A percentile compares a stretch with the other conserved stretches of the same genome.
Conservation (phyloP, 768 basidiomycete genomes). For the Mycena vitilis region DNA sequence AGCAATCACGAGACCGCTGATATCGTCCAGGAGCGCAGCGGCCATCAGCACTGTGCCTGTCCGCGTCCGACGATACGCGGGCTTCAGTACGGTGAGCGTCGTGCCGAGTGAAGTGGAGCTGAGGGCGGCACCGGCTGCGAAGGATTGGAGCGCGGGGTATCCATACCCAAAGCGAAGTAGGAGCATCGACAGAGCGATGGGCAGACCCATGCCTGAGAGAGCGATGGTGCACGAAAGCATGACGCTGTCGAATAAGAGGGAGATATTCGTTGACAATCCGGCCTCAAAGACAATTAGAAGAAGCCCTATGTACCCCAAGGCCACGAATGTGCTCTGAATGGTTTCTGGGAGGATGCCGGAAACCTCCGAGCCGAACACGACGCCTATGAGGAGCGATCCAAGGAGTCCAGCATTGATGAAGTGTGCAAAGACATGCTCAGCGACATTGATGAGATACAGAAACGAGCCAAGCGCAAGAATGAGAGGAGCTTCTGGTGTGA, state of each 20-base stretch:
- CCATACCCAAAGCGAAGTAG: constrained; percentile 56
- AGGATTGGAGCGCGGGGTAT: constrained; percentile 58
- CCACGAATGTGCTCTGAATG: constrained; percentile 58
- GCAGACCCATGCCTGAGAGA: constrained; percentile 61
- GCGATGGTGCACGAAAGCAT: constrained; percentile 62
- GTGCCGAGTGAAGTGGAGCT: constrained; percentile 77
- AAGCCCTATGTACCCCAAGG: constrained; percentile 55
- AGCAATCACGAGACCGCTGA: constrained; percentile 69
- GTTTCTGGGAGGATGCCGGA: constrained; percentile 54
- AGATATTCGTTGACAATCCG: constrained; percentile 64
- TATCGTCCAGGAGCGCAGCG: constrained; percentile 75
- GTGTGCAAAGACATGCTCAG: constrained; percentile 54
- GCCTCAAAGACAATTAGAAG: constrained; percentile 71
- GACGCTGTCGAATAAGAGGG: constrained; percentile 58
- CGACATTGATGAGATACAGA: constrained; percentile 63
- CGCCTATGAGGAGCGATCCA: constrained; percentile 66
- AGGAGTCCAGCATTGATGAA: constrained; percentile 58
- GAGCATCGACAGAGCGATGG: constrained; percentile 61
- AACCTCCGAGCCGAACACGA: constrained; percentile 65
- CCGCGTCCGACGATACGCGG: constrained; percentile 58
- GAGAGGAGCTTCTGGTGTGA: constrained; percentile 44
- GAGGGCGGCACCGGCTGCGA: constrained; percentile 71
- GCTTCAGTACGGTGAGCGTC: constrained; percentile 68
- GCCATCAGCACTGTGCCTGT: constrained; percentile 69
- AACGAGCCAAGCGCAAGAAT: constrained; percentile 66